Conservation (phyloP, 1,284 basidiomycete species). For the Ceratobasidium papillatum region DNA sequence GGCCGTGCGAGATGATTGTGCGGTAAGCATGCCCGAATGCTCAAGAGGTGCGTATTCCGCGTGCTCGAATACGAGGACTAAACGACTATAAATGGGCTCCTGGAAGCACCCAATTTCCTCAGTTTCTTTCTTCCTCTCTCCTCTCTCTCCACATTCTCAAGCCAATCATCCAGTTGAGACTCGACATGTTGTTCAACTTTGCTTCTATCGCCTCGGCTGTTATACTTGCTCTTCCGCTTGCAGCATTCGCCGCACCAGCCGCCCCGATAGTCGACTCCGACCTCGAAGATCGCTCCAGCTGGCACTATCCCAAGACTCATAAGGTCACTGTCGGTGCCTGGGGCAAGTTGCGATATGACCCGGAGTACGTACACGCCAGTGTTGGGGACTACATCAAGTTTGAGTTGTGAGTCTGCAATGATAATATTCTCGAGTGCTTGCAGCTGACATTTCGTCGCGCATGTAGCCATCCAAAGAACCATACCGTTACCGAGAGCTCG, state of each 20-base stretch:
- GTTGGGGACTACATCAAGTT: conserved; percentile 29
- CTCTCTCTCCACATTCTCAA: too few relatives aligned
- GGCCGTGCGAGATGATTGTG: too few relatives aligned
- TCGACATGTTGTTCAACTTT: too few relatives aligned
- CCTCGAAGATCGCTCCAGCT: background rate
- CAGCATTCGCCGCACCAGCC: conserved; percentile 4
- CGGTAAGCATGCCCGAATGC: too few relatives aligned
- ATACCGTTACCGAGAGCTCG: conserved; percentile 16
- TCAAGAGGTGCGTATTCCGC: too few relatives aligned
- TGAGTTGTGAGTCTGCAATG: conserved; percentile 24
- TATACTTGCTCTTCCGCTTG: conserved; percentile 26
- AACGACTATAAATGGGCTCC: too few relatives aligned
- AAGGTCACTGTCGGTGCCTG: conserved; percentile 16
- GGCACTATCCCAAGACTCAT: background rate
- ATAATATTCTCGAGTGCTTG: too few relatives aligned
- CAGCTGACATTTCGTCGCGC: background rate
- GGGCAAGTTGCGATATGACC: conserved; percentile 19
- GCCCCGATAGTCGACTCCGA: background rate
- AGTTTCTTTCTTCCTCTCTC: too few relatives aligned
- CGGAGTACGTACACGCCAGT: conserved; percentile 23
- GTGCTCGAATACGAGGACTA: too few relatives aligned
- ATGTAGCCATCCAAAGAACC: conserved; percentile 29
- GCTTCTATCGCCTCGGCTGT: conserved; percentile 18
- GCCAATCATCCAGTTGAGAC: too few relatives aligned
- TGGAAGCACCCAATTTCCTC: too few relatives aligned